phyloP scores from a whole-genome alignment of 2,329 filamentous ascomycete genomes.

The Exserohilum rostratum region DNA sequence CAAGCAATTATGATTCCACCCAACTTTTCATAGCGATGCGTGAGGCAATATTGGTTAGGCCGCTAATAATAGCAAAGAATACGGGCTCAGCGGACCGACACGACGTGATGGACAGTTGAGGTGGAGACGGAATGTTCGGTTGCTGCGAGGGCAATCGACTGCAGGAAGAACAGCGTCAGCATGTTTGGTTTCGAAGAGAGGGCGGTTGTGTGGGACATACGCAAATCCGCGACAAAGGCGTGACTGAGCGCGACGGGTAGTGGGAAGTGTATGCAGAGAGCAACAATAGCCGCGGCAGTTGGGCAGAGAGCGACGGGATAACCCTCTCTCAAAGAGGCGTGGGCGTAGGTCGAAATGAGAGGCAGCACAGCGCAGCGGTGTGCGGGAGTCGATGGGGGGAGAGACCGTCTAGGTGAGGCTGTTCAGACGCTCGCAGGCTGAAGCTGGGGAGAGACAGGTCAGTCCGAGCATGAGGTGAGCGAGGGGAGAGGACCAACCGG shows the following conservation, averaged over 20 bases:
- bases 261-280: conserved; percentile 15
- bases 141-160: conserved; percentile 15
- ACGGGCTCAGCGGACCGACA: not conserved
- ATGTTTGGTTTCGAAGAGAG: conserved; percentile 15
- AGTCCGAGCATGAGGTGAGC: conserved; percentile 21
- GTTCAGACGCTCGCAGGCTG: conserved; percentile 36
- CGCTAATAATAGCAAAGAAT: not conserved
- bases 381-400: conserved; percentile 23
- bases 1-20: conserved; percentile 27
- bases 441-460: conserved; percentile 35
- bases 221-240: conserved; percentile 26
- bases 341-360: conserved; percentile 34
- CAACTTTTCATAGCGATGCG: conserved; percentile 41
- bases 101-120: not conserved
- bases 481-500: conserved; percentile 30
- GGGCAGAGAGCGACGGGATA: conserved; percentile 28
- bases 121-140: not conserved
- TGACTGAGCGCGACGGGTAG: conserved; percentile 19
- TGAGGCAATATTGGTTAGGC: conserved; percentile 3
- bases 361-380: conserved; percentile 47
- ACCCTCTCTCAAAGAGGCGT: conserved; percentile 48
- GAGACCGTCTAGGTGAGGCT: conserved; percentile 34
- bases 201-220: conserved; percentile 24
- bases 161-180: conserved; percentile 25
- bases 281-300: conserved; percentile 20